Evolutionary conservation across 257 asterid species (phyloP), one percentile per base, ranked within the genome.

Genomic region (Rubia yunnanensis): DNA sequence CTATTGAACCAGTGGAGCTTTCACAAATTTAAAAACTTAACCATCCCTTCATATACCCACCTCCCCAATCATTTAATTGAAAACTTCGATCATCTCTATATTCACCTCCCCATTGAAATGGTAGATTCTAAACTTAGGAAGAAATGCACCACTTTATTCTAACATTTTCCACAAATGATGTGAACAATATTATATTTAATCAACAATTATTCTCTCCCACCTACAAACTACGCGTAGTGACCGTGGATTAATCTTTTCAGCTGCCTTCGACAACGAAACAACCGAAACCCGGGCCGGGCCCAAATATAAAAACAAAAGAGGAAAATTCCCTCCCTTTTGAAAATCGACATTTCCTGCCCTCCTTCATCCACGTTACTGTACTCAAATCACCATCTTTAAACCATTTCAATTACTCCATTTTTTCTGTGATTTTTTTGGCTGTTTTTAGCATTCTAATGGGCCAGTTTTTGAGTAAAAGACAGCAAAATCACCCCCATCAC

Each of bases 391-490:
- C 14, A n/a, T 53, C 57, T 20, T 3, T 1, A 20, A 50, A 10
- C 28, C 59, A 2, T 57, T 34, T 35, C 27, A 20, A 30, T 27
- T 59, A 1, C 44, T 31, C 44, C 44, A 7, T 17, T 30, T 55
- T 23, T 17, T 18, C 34, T 1, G 52, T 57, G 35, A 39, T 15
- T n/a, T 39, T 68, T 36, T 20, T 4, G 28, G 3, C n/a, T 1
- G 27, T 20, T 57, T 44, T 24, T 3, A 31, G 28, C 20, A 7
- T 11, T 11, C 27, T 48, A 44, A 85, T 86, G 96, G 96, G 95
- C 61, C 60, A 76, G 68, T 65, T 77, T 22, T 80, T 73, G 78
- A 86, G 96, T 69, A 89, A 86, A 79, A 68, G 90, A 5, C 84
- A 80, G 0, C 75, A 76, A n/a, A 78, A 57, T 74, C 80, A 67